Conservation (phyloP, 805 yeast species). For the Lachancea kluyveri region DNA sequence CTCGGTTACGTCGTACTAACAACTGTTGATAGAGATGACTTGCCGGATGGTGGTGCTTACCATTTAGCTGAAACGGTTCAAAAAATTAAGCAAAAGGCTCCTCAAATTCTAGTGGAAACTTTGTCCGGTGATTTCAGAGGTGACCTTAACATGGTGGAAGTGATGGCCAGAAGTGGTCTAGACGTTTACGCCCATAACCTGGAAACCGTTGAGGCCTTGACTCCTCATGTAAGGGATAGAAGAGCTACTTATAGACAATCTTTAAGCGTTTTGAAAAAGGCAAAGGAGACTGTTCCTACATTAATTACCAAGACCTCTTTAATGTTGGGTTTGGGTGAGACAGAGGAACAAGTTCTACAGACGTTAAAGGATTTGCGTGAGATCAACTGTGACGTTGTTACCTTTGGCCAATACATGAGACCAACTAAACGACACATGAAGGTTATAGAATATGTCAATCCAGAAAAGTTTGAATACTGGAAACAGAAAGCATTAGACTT, state of each 20-base stretch:
- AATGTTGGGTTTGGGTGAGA: conserved; percentile 96
- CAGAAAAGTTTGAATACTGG: conserved; percentile 94
- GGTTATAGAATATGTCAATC: conserved; percentile 90
- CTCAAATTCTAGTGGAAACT: conserved; percentile 88
- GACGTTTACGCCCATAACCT: conserved; percentile 97
- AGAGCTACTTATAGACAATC: conserved; percentile 94
- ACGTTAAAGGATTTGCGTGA: conserved; percentile 72
- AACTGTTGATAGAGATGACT: conserved; percentile 95
- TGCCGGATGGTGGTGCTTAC: conserved; percentile 85
- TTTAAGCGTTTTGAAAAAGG: conserved; percentile 66
- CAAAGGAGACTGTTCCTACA: conserved; percentile 68
- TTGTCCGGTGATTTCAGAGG: conserved; percentile 95
- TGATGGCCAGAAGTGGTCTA: conserved; percentile 77
- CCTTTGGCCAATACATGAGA: conserved; percentile 98
- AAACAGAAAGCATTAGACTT: conserved; percentile 74
- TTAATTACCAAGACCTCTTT: conserved; percentile 88
- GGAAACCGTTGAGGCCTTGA: conserved; percentile 92
- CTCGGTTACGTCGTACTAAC: conserved; percentile 95
- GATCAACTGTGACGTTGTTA: conserved; percentile 83
- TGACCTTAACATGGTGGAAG: conserved; percentile 69
- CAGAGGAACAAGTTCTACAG: conserved; percentile 79
- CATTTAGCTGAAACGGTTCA: conserved; percentile 86
- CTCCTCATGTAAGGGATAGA: conserved; percentile 94
- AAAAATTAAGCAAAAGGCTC: conserved; percentile 80
- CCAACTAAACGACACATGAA: conserved; percentile 98